Evolutionary conservation across 306 rosid genomes (phyloP).

Genomic region (Ormosia semicastrata): DNA sequence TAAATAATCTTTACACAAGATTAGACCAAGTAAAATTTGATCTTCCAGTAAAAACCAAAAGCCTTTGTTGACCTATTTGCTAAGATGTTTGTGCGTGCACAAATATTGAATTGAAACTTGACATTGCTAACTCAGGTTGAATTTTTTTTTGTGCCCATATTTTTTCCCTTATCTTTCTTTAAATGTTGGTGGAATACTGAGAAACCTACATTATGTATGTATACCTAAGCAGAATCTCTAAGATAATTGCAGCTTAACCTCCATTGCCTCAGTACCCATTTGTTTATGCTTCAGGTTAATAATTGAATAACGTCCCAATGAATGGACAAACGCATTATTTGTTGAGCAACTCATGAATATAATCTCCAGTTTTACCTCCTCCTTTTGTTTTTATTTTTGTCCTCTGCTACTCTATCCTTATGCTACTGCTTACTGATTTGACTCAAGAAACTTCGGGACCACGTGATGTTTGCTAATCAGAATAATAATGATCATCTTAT

Average conservation of each 20-base stretch:
- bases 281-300: background rate
- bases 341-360: conserved; percentile 11
- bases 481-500: no score
- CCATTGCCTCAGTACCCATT: background rate
- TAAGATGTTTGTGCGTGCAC: no score
- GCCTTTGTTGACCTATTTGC: background rate
- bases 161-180: no score
- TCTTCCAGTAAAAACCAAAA: background rate
- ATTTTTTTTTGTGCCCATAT: no score
- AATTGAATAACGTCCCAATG: background rate
- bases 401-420: background rate
- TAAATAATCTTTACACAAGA: background rate
- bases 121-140: no score
- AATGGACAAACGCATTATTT: background rate
- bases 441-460: conserved; percentile 34
- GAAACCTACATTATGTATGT: conserved; percentile 6
- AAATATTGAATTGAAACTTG: no score
- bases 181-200: background rate
- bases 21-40: background rate
- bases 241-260: background rate
- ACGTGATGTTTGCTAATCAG: conserved; percentile 11
- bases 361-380: background rate
- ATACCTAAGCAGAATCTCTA: conserved; percentile 9
- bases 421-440: background rate
- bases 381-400: conserved; percentile 1